phyloP scores from a whole-genome alignment of 176 grass and related monocot genomes.

The Lolium rigidum region DNA sequence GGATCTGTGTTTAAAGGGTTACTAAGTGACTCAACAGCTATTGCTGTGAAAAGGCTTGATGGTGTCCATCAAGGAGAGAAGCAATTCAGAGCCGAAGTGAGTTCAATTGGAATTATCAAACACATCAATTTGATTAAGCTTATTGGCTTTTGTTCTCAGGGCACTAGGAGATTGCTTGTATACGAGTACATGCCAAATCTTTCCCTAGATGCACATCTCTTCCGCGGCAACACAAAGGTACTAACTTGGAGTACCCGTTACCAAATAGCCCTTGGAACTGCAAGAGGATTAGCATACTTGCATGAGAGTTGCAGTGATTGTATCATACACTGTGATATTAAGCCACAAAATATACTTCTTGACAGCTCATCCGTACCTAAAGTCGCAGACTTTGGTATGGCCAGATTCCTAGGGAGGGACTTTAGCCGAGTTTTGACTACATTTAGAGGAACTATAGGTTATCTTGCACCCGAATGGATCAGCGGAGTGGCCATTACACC shows the following conservation, averaged over 20 bases:
- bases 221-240: background rate
- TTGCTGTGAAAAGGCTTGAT: slow-evolving; percentile 55
- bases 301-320: slow-evolving; percentile 2
- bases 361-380: background rate
- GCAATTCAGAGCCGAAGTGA: slow-evolving; percentile 56
- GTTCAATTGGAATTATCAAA: slow-evolving; percentile 55
- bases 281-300: slow-evolving; percentile 25
- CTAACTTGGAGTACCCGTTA: slow-evolving; percentile 47
- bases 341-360: slow-evolving; percentile 27
- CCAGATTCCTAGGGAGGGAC: slow-evolving; percentile 40
- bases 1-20: slow-evolving; percentile 54
- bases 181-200: slow-evolving; percentile 55
- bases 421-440: slow-evolving; percentile 58
- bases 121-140: slow-evolving; percentile 56
- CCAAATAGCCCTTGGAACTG: background rate
- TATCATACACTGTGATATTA: slow-evolving; percentile 33
- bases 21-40: slow-evolving; percentile 19
- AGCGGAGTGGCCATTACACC: slow-evolving; percentile 42
- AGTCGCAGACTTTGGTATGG: slow-evolving; percentile 25
- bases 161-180: slow-evolving; percentile 31
- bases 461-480: slow-evolving; percentile 63
- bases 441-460: slow-evolving; percentile 53
- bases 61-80: slow-evolving; percentile 42
- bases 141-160: slow-evolving; percentile 52
- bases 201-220: slow-evolving; percentile 52